Conservation (phyloP, 2,329 filamentous ascomycete genomes). For the Fusarium marasasianum region DNA sequence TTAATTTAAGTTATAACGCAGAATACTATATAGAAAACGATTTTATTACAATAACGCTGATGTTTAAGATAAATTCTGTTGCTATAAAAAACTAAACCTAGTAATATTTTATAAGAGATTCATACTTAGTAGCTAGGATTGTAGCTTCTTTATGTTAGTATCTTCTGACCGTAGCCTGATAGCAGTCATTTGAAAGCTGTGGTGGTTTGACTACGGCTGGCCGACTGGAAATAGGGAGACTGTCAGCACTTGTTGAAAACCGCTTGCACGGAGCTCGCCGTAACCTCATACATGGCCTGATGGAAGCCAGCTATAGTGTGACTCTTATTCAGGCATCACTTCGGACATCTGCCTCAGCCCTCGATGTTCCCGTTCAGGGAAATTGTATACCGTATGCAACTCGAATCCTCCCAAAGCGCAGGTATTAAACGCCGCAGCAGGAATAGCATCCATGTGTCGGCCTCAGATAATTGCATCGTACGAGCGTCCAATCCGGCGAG, state of each 20-base stretch:
- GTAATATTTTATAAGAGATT: too few relatives aligned
- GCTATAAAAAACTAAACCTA: too few relatives aligned
- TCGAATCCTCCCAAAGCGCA: not conserved
- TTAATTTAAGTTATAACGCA: not conserved
- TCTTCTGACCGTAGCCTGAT: too few relatives aligned
- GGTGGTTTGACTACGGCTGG: too few relatives aligned
- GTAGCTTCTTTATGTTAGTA: too few relatives aligned
- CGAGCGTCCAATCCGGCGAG: not conserved
- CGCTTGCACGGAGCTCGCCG: not conserved
- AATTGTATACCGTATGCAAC: not conserved
- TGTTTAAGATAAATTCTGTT: too few relatives aligned
- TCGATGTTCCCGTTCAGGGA: not conserved
- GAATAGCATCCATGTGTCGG: not conserved
- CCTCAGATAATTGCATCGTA: not conserved
- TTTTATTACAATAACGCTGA: too few relatives aligned
- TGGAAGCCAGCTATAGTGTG: not conserved
- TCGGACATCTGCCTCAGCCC: not conserved
- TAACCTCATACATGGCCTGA: not conserved
- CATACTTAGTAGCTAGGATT: too few relatives aligned
- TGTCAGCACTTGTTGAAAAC: too few relatives aligned
- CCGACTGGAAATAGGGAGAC: too few relatives aligned
- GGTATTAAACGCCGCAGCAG: not conserved
- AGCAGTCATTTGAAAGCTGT: too few relatives aligned
- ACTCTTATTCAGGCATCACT: not conserved
- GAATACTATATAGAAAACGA: fast-evolving